Percentiles rank a stretch among this genome's conserved stretches.
phyloP scores from a whole-genome alignment of 331 rosid genomes.

The Saraca asoca region DNA sequence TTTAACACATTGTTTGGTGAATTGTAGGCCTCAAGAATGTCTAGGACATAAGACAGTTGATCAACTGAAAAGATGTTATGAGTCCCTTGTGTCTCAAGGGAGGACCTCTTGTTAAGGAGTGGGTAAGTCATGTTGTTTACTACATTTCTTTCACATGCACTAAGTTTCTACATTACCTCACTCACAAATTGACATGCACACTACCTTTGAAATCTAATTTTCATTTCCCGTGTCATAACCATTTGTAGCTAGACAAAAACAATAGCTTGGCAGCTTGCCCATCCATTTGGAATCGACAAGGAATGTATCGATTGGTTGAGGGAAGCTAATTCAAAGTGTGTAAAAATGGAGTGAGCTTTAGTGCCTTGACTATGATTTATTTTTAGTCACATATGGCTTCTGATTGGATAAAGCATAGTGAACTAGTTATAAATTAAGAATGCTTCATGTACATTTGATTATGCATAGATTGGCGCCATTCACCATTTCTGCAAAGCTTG shows the following conservation, averaged over 20 bases:
- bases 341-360: constrained; percentile 32
- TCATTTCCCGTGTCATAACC: constrained; percentile 18
- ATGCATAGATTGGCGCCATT: too few species aligned
- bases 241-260: constrained; percentile 49
- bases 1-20: constrained; percentile 23
- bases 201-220: background rate
- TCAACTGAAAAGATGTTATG: constrained; percentile 56
- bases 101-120: constrained; percentile 56
- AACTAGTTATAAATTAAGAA: background rate
- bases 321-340: constrained; percentile 45
- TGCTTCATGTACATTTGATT: background rate
- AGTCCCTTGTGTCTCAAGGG: constrained; percentile 49
- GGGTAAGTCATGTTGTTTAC: constrained; percentile 37
- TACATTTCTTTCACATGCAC: background rate
- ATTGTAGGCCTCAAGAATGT: constrained; percentile 59
- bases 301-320: constrained; percentile 56
- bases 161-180: background rate
- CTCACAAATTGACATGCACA: background rate
- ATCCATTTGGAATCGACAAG: constrained; percentile 40
- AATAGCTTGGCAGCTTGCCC: constrained; percentile 59
- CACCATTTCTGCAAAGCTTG: too few species aligned
- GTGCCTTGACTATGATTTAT: background rate
- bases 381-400: background rate
- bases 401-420: constrained; percentile 13
- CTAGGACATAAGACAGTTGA: constrained; percentile 53